These are phyloP conservation scores for Solanum microdontum DNA, from an alignment of 257 asterid species.

Conservation along the genomic window DNA sequence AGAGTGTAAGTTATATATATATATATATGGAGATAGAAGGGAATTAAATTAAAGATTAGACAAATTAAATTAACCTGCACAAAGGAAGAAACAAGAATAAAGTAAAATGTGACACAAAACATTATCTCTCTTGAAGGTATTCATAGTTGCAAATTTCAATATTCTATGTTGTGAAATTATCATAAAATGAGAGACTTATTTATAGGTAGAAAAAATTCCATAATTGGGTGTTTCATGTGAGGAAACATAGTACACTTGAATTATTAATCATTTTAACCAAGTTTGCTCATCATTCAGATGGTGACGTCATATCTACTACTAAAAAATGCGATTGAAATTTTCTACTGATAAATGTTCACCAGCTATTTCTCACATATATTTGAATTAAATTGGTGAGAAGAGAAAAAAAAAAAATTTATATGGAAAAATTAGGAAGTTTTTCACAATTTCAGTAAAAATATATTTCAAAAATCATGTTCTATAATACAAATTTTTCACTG, in stretches of 20 bases:
- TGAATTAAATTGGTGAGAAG: too few species aligned
- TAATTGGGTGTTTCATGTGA: background rate
- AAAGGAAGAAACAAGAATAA: background rate
- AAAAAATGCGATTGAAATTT: too few species aligned
- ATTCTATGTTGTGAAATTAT: background rate
- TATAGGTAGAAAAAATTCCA: background rate
- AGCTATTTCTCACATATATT: too few species aligned
- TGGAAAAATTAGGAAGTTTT: too few species aligned
- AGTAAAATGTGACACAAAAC: background rate
- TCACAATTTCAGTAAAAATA: too few species aligned
- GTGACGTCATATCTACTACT: background rate
- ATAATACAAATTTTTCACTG: fast-evolving
- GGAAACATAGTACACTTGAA: background rate
- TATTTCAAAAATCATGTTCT: background rate
- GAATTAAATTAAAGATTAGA: background rate
- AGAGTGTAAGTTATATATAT: background rate
- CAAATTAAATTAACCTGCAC: background rate
- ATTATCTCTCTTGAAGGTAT: background rate
- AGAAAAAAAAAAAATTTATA: too few species aligned
- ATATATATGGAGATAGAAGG: background rate
- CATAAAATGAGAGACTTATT: background rate
- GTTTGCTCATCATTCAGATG: background rate
- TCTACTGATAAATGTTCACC: too few species aligned
- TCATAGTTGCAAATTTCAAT: background rate
- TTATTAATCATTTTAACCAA: background rate